A percentile compares a stretch with the other conserved stretches of the same genome.
Conservation (phyloP, 768 basidiomycete species). For the Tulasnella calospora region DNA sequence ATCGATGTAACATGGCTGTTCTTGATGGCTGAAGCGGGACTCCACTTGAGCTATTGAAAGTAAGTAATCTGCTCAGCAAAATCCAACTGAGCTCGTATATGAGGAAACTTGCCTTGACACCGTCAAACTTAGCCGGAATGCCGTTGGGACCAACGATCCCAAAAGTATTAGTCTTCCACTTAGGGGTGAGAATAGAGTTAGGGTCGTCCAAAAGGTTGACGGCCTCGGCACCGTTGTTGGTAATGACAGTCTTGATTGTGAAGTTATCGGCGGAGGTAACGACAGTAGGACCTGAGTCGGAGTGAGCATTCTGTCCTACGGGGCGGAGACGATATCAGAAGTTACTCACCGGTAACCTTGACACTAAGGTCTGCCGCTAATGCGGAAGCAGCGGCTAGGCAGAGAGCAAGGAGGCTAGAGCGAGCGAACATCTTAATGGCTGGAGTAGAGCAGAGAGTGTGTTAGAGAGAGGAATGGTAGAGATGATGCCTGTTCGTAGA, state of each 20-base stretch:
- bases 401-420: slow-evolving; percentile 11
- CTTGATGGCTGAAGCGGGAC: not conserved
- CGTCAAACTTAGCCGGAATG: slow-evolving; percentile 16
- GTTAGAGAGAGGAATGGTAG: not conserved
- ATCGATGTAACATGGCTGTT: slow-evolving; percentile 1
- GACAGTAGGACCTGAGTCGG: not conserved
- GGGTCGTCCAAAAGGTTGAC: slow-evolving; percentile 23
- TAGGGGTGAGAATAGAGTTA: slow-evolving; percentile 18
- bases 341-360: slow-evolving; percentile 19
- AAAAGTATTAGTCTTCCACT: slow-evolving; percentile 24
- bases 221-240: slow-evolving; percentile 12
- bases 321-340: too few species aligned
- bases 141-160: slow-evolving; percentile 11
- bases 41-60: slow-evolving; percentile 19
- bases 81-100: not conserved
- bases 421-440: not conserved
- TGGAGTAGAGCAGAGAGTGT: not conserved
- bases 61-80: not conserved
- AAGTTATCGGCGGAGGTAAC: slow-evolving; percentile 11
- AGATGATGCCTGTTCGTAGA: not conserved
- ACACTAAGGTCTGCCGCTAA: slow-evolving; percentile 6
- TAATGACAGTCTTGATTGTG: slow-evolving; percentile 14
- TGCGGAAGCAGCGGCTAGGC: slow-evolving; percentile 1
- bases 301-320: not conserved
- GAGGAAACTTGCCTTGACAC: slow-evolving; percentile 12